Base-by-base conservation (phyloP, 2,329 filamentous ascomycete species). In the Cladosporium phlei region DNA sequence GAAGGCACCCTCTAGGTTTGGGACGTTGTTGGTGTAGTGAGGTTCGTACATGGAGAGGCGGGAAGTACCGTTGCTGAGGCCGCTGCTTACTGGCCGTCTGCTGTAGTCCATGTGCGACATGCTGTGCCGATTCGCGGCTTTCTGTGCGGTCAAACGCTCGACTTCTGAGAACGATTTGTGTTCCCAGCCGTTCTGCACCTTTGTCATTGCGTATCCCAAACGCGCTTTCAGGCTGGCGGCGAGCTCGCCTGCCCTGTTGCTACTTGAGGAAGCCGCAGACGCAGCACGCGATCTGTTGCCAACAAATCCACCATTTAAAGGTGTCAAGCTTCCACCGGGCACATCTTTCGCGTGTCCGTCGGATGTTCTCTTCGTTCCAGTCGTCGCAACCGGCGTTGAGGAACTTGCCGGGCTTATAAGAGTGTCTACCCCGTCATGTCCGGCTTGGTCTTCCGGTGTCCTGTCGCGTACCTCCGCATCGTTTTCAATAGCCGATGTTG, bases 191-290 rank as follows among this genome's bases (percentile, higher is more conserved):
- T 94, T 83, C 63, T 88, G 88, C 30, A 96, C 86, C 67, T 95
- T 96, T 62, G 94, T 78, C 78, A 95, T 93, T 54, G 91, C 91
- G 66, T 96, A 96, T 5, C 88, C 88, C 21, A 97, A 76, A 58
- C 88, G 85, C 40, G 88, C 83, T 62, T 84, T 85, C 43, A 97
- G 76, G 61, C 91, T 86, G 46, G 83, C 79, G 30, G 87, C 88
- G 74, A 93, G 86, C 76, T 94, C 87, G 65, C 85, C 84, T 56
- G 91, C 86, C 55, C 82, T 83, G 59, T 79, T 86, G 38, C 79
- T 76, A 38, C 78, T 75, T 7, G 80, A 81, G 9, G 49, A 86
- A 47, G 81, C 75, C n/a, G 42, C 29, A 63, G 87, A 91, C 37
- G 80, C 80, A 52, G 82, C 88, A 59, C 86, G 78, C 21, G 83